phyloP scores from a whole-genome alignment of 495 filamentous ascomycete genomes.

The Penicillium fimorum region DNA sequence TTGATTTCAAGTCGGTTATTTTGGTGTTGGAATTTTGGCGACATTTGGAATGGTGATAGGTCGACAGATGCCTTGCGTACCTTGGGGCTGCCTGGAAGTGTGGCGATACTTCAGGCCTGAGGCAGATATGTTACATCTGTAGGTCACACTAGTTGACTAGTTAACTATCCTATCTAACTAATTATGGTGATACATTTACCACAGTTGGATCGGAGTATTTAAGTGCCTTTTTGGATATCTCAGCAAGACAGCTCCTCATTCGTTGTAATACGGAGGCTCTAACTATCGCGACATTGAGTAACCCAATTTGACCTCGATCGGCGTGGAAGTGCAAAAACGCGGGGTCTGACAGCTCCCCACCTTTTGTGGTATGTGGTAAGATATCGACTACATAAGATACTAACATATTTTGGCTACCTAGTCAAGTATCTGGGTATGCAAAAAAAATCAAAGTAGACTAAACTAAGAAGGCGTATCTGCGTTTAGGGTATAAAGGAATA shows the following conservation, averaged over 20 bases:
- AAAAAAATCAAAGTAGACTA: too few species aligned
- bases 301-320: constrained; percentile 6
- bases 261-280: neutral
- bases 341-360: neutral
- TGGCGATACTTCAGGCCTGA: neutral
- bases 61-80: neutral
- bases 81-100: neutral
- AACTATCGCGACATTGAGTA: neutral
- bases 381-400: neutral
- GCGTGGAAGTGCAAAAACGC: neutral
- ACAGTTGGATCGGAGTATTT: too few species aligned
- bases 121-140: neutral
- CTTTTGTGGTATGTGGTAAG: neutral
- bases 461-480: too few species aligned
- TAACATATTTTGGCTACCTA: neutral
- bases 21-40: neutral
- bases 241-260: neutral
- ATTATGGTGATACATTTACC: neutral
- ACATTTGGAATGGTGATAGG: neutral
- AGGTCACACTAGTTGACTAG: neutral
- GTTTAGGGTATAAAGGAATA: too few species aligned
- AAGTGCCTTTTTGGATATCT: neutral
- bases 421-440: too few species aligned
- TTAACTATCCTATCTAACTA: neutral
- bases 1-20: neutral